phyloP scores from a whole-genome alignment of 352 stramenopile genomes.

The Phytophthora nicotianae region DNA sequence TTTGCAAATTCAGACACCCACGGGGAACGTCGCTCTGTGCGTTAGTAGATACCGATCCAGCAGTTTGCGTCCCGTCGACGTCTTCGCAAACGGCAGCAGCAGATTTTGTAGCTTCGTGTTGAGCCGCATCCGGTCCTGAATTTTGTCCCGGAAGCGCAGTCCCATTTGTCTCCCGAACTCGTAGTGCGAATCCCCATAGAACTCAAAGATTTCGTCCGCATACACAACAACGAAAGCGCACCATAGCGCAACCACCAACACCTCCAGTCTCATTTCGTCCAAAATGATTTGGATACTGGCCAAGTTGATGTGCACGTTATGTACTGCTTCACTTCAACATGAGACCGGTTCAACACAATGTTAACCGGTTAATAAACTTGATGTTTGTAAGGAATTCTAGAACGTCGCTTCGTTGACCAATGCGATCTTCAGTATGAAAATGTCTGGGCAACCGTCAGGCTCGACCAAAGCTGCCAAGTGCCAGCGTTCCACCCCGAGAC shows the following conservation, averaged over 20 bases:
- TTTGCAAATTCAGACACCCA: slow-evolving; percentile 22
- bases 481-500: slow-evolving; percentile 1
- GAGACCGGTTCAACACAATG: not conserved
- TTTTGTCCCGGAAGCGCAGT: slow-evolving; percentile 53
- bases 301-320: slow-evolving; percentile 3
- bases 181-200: slow-evolving; percentile 62
- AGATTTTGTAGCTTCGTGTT: slow-evolving; percentile 65
- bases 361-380: slow-evolving; percentile 16
- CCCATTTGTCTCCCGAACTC: slow-evolving; percentile 64
- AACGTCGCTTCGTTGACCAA: slow-evolving; percentile 20
- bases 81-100: slow-evolving; percentile 60
- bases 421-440: slow-evolving; percentile 22
- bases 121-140: slow-evolving; percentile 41
- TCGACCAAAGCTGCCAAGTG: slow-evolving; percentile 11
- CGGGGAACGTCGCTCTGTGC: slow-evolving; percentile 59
- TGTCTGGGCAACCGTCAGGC: slow-evolving; percentile 14
- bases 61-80: slow-evolving; percentile 36
- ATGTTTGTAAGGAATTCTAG: slow-evolving; percentile 21
- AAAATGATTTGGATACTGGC: not conserved
- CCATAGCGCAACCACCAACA: slow-evolving; percentile 1
- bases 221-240: slow-evolving; percentile 10
- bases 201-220: slow-evolving; percentile 57
- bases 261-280: slow-evolving; percentile 1
- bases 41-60: slow-evolving; percentile 53
- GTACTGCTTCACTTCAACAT: slow-evolving; percentile 15